Evolutionary conservation across 169 alveolate species (phyloP).

Genomic region (Theileria orientalis): DNA sequence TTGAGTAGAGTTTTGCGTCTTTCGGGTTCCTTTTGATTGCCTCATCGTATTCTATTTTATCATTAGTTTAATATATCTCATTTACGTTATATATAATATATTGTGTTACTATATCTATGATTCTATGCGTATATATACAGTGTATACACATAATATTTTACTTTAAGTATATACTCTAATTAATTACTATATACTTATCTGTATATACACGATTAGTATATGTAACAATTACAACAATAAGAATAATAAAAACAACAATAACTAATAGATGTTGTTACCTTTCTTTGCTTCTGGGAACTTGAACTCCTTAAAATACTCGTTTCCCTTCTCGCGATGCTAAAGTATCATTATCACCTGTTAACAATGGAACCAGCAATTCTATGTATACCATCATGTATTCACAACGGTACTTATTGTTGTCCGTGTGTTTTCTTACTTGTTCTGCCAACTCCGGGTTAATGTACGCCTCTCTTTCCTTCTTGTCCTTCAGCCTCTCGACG

Average conservation of each 20-base stretch:
- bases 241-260: no score
- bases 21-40: slow-evolving; percentile 96
- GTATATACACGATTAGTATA: not conserved
- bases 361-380: no score
- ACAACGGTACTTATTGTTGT: no score
- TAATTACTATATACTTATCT: not conserved
- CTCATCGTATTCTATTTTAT: slow-evolving; percentile 89
- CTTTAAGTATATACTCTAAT: not conserved
- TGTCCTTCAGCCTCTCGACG: slow-evolving; percentile 89
- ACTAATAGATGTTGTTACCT: slow-evolving; percentile 11
- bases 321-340: slow-evolving; percentile 84
- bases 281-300: slow-evolving; percentile 95
- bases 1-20: slow-evolving; percentile 91
- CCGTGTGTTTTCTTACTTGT: no score
- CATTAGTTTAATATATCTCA: not conserved
- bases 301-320: slow-evolving; percentile 88
- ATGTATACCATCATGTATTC: no score
- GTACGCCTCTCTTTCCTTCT: slow-evolving; percentile 89
- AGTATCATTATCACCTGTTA: not conserved
- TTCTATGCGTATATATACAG: no score
- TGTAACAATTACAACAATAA: no score
- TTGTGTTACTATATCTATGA: no score
- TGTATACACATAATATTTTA: not conserved
- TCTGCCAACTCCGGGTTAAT: slow-evolving; percentile 94
- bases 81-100: no score